Evolutionary conservation across 495 filamentous ascomycete genomes (phyloP), one percentile per base, ranked within the genome.

Genomic region (Cercophora newfieldiana): DNA sequence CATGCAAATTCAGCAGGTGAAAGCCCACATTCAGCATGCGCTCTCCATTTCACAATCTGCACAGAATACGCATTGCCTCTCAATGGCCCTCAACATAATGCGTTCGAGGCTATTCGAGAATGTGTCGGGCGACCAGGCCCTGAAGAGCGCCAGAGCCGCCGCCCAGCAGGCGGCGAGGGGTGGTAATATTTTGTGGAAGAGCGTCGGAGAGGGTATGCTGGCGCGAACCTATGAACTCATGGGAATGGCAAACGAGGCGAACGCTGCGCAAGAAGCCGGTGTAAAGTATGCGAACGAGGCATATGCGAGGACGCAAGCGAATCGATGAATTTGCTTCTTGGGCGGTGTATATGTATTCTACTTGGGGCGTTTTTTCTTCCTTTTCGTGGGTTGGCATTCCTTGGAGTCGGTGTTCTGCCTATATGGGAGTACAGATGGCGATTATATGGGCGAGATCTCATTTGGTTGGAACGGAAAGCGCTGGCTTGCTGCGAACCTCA

Each of bases 81-180:
- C 87, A 67, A 91, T 97, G 67, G 87, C 89, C 4, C 82, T 99
- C 48, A 92, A 86, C 67, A 87, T 96, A 68, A 94, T 98, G 92
- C 89, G 90, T 69, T 85, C 81, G 74, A 85, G 87, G 53, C 93
- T 98, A 75, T 98, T 97, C 79, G 83, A 86, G 26, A 90, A 89
- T 30, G 90, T 94, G 14, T 86, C 97, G 2, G 92, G 91, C 37
- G 92, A 93, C 63, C 94, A 98, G 77, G 91, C 94, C 1, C 88
- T 96, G 68, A 97, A 97, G 80, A 91, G 90, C 66, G 91, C 91
- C 0, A 83, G 85, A 50, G 93, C 93, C 0, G 91, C 86, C 29
- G 81, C 87, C 60, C 85, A 83, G 16, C 88, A 94, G 81, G 92
- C 93, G 4, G 87, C 86, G 71, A 90, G 87, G 72, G 87, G 87